Conservation (phyloP, 345 rosid species). For the Eucalyptus microcorys region DNA sequence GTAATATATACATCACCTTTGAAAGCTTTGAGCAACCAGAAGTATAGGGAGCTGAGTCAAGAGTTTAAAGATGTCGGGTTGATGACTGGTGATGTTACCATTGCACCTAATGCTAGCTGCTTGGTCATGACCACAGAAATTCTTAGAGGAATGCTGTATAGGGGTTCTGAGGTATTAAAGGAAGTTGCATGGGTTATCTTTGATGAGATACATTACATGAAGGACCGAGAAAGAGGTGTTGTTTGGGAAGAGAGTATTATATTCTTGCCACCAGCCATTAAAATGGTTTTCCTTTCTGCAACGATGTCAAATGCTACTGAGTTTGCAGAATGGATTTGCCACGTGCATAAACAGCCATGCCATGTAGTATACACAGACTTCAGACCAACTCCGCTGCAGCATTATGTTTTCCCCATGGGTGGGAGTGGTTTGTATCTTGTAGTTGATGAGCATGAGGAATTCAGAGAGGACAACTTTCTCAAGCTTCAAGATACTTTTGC, state of each 20-base stretch:
- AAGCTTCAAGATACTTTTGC: slow-evolving; percentile 82
- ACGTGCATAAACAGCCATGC: slow-evolving; percentile 91
- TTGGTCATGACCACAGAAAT: slow-evolving; percentile 98
- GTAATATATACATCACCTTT: slow-evolving; percentile 92
- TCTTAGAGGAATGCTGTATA: slow-evolving; percentile 90
- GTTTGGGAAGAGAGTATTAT: slow-evolving; percentile 99
- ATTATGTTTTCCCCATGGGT: slow-evolving; percentile 88
- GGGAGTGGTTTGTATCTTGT: slow-evolving; percentile 92
- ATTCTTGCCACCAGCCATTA: slow-evolving; percentile 89
- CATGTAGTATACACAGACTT: slow-evolving; percentile 97
- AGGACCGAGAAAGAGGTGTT: slow-evolving; percentile 94
- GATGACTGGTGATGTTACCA: slow-evolving; percentile 98
- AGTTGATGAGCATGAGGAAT: slow-evolving; percentile 91
- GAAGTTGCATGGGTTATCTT: slow-evolving; percentile 99
- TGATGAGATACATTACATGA: slow-evolving; percentile 98
- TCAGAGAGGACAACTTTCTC: slow-evolving; percentile 83
- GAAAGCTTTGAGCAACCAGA: slow-evolving; percentile 98
- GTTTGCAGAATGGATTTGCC: slow-evolving; percentile 96
- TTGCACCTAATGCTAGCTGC: slow-evolving; percentile 92
- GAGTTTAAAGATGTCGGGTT: slow-evolving; percentile 94
- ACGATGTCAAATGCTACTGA: slow-evolving; percentile 99
- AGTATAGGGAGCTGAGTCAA: slow-evolving; percentile 86
- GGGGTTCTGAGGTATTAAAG: slow-evolving; percentile 92
- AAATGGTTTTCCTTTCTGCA: slow-evolving; percentile 97
- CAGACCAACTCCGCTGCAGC: slow-evolving; percentile 98